phyloP scores from a whole-genome alignment of 192 early-diverging fungal genomes.

The Podila epicladia region DNA sequence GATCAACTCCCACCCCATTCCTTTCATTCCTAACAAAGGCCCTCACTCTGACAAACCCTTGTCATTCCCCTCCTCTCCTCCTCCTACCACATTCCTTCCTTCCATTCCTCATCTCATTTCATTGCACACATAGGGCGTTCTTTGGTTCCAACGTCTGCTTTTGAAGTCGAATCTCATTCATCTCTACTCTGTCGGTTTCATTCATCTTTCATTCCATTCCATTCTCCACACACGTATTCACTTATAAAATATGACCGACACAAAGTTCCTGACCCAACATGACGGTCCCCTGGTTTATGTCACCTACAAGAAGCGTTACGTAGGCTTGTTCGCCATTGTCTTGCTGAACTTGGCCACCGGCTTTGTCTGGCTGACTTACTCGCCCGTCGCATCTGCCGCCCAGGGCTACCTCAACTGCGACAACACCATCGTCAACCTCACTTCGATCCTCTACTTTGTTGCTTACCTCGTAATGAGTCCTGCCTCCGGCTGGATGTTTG shows the following conservation, averaged over 20 bases:
- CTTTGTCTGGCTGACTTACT: constrained; percentile 59
- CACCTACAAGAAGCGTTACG: constrained; percentile 56
- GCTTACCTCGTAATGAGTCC: constrained; percentile 57
- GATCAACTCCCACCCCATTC: constrained; percentile 3
- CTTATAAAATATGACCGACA: constrained; percentile 5
- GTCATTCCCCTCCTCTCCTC: not conserved
- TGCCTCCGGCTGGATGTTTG: constrained; percentile 55
- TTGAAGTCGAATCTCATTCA: no score
- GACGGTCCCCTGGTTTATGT: constrained; percentile 16
- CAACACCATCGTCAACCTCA: constrained; percentile 51
- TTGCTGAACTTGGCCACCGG: constrained; percentile 59
- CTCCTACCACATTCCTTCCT: not conserved
- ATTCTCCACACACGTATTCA: not conserved
- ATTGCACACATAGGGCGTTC: no score
- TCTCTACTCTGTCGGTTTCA: not conserved
- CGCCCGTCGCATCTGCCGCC: constrained; percentile 52
- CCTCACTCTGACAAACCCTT: constrained; percentile 14
- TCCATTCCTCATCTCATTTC: not conserved
- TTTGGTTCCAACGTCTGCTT: no score
- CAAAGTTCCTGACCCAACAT: constrained; percentile 5
- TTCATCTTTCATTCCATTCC: not conserved
- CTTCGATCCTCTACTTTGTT: constrained; percentile 56
- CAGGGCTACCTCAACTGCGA: constrained; percentile 44
- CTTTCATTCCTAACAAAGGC: not conserved
- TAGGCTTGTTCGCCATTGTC: constrained; percentile 56